Conservation (phyloP, 2,329 filamentous ascomycete species). For the Paecilomyces sp. region DNA sequence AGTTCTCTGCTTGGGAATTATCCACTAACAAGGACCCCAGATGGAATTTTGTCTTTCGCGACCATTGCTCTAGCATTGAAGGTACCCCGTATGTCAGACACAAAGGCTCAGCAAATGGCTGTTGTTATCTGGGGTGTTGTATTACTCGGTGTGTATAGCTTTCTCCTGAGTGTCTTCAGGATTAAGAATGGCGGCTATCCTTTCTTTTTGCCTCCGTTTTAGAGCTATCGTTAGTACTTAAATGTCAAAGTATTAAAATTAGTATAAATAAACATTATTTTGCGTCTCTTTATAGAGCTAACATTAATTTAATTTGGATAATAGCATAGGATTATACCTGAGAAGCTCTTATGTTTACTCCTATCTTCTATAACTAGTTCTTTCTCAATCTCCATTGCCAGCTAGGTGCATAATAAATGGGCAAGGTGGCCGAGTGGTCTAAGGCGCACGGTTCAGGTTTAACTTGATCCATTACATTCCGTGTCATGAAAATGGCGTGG, state of each 20-base stretch:
- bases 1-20: neutral
- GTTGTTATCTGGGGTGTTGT: slow-evolving; percentile 73
- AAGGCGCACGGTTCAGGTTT: neutral
- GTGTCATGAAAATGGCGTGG: slow-evolving; percentile 9
- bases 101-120: slow-evolving; percentile 69
- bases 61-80: slow-evolving; percentile 87
- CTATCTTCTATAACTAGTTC: no score
- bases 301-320: no score
- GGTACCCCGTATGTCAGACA: slow-evolving; percentile 77
- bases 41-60: slow-evolving; percentile 77
- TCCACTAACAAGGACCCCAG: slow-evolving; percentile 34
- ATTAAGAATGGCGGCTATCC: slow-evolving; percentile 93
- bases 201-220: slow-evolving; percentile 88
- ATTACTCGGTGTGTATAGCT: slow-evolving; percentile 81
- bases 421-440: slow-evolving; percentile 2
- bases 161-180: slow-evolving; percentile 87
- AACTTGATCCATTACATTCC: neutral
- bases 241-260: neutral
- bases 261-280: no score
- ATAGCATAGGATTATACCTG: no score
- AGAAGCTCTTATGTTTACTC: no score
- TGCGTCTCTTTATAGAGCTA: no score
- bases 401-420: neutral
- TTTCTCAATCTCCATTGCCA: no score
- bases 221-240: slow-evolving; percentile 11